Base-by-base conservation (phyloP, 1,284 basidiomycete genomes). In the Malassezia equina region DNA sequence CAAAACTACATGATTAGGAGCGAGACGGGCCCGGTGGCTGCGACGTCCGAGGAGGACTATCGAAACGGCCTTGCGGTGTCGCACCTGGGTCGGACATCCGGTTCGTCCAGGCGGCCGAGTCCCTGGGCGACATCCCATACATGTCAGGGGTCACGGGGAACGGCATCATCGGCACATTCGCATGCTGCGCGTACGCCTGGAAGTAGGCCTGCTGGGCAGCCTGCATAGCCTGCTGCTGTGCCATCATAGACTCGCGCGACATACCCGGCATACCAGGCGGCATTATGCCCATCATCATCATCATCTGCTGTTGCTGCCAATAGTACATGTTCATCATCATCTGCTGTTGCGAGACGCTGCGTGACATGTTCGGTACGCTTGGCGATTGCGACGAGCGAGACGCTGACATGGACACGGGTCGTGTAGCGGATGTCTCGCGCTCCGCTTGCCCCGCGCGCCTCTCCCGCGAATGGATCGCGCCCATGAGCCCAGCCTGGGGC, bases 401-500 rank as follows among this genome's bases (percentile, higher is more conserved):
- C 6, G n/a, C 21, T 24, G 39, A 31, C 36, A 51, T 43, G 11
- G 40, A 31, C 1, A 21, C 25, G 25, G 24, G 46, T n/a, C 33
- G 50, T 21, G 42, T 4, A 19, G 96, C 90, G 44, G 90, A 82
- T 76, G 13, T 15, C 19, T 96, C 91, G 33, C 90, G 82, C 77
- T 96, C 91, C 1, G 93, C 96, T 63, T 98, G 78, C 1, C 4
- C n/a, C 15, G 21, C 23, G 21, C 50, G 23, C 52, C 88, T 82
- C 76, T 98, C 90, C 75, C 94, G 90, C 17, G 86, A 88, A 24
- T 89, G 90, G 65, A 98, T 91, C 2, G 91, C 91, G 21, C 93
- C 93, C 43, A 98, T 82, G 32, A 98, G 81, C 33, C 94, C 94
- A 31, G 88, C 89, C 76, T 94, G 89, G 8, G 94, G 93, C 1